phyloP scores from a whole-genome alignment of 768 basidiomycete species.

The Leucosporidium creatinivorum region DNA sequence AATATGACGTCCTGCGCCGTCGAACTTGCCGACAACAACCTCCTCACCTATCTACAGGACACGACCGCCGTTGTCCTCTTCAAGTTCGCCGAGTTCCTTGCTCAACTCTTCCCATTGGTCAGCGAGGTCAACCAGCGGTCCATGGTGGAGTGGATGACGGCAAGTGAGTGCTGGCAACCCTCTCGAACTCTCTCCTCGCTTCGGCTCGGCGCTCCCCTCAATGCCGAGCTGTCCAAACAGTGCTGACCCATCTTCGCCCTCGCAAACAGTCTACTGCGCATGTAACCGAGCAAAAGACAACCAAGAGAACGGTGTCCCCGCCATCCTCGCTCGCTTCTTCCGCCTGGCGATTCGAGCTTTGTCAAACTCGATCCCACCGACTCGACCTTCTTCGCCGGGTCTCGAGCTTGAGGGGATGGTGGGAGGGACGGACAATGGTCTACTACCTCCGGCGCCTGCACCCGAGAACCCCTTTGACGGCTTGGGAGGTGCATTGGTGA shows the following conservation, averaged over 20 bases:
- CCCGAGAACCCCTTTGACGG: too few relatives aligned
- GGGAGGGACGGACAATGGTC: too few relatives aligned
- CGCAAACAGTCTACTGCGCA: slow-evolving; percentile 8
- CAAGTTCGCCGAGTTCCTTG: neutral
- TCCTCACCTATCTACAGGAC: slow-evolving; percentile 7
- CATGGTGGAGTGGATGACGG: slow-evolving; percentile 2
- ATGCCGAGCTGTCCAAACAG: too few relatives aligned
- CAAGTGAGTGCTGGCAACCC: neutral
- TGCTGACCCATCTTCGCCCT: too few relatives aligned
- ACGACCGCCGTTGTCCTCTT: neutral
- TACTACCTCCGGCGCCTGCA: too few relatives aligned
- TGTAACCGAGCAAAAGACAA: neutral
- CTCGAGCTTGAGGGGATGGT: too few relatives aligned
- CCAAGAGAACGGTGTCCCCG: slow-evolving; percentile 1
- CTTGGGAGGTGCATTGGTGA: too few relatives aligned
- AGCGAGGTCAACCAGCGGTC: neutral
- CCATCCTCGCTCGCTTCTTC: slow-evolving; percentile 13
- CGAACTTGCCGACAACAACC: neutral
- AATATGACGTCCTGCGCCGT: slow-evolving; percentile 11
- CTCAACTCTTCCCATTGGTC: slow-evolving; percentile 10
- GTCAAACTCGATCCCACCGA: too few relatives aligned
- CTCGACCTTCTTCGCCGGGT: too few relatives aligned
- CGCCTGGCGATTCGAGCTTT: slow-evolving; percentile 4
- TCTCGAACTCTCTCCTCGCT: too few relatives aligned
- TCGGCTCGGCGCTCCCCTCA: too few relatives aligned